These are phyloP conservation scores for Penicillium sp. DNA, from an alignment of 2,329 filamentous ascomycete genomes.

Conservation along the genomic window DNA sequence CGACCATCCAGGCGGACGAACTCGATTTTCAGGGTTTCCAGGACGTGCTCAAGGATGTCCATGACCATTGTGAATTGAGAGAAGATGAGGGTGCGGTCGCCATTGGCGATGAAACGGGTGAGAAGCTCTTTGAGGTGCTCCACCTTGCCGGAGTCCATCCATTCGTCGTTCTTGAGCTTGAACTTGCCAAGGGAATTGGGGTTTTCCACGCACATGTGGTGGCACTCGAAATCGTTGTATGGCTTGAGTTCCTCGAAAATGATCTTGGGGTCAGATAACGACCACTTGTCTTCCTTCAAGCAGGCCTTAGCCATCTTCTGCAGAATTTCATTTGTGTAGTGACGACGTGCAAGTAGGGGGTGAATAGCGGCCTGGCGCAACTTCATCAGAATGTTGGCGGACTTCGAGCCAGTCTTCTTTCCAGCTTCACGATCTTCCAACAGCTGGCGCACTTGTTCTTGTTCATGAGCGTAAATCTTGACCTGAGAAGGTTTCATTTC, in stretches of 20 bases:
- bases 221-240: slow-evolving; percentile 62
- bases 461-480: slow-evolving; percentile 68
- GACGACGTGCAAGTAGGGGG: slow-evolving; percentile 77
- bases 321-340: slow-evolving; percentile 73
- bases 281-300: slow-evolving; percentile 64
- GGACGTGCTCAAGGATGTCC: slow-evolving; percentile 80
- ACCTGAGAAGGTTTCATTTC: slow-evolving; percentile 71
- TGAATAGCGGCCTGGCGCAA: slow-evolving; percentile 91
- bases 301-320: slow-evolving; percentile 74
- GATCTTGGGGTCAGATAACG: slow-evolving; percentile 49
- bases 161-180: slow-evolving; percentile 59
- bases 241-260: slow-evolving; percentile 55
- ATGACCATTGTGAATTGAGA: slow-evolving; percentile 90
- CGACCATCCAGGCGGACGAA: slow-evolving; percentile 85
- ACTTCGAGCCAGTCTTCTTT: slow-evolving; percentile 55
- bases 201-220: slow-evolving; percentile 56
- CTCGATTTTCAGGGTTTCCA: slow-evolving; percentile 68
- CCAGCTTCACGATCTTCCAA: slow-evolving; percentile 57
- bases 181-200: slow-evolving; percentile 54
- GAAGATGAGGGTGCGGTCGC: slow-evolving; percentile 86
- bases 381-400: slow-evolving; percentile 76
- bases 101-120: slow-evolving; percentile 68
- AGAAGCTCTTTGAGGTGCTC: slow-evolving; percentile 74
- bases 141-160: slow-evolving; percentile 82
- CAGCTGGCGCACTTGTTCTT: slow-evolving; percentile 61